These are phyloP conservation scores for Flagelloscypha sp. DNA, from an alignment of 768 basidiomycete genomes.

Conservation along the genomic window DNA sequence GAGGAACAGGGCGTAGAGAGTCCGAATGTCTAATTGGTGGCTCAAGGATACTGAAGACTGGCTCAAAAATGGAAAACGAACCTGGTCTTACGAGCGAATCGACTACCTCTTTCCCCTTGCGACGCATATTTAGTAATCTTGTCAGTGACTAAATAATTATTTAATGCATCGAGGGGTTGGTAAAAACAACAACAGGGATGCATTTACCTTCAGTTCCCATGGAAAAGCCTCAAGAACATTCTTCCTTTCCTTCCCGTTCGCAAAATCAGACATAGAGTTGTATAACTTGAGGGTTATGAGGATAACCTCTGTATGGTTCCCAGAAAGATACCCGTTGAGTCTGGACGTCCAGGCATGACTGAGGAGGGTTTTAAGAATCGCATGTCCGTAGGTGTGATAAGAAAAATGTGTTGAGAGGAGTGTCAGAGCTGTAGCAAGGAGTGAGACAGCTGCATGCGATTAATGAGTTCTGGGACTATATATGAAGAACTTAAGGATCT, in stretches of 20 bases:
- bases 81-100: constrained; percentile 51
- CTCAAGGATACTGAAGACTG: constrained; percentile 5
- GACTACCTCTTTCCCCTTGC: constrained; percentile 32
- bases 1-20: constrained; percentile 63
- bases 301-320: constrained; percentile 56
- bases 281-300: constrained; percentile 60
- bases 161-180: constrained; percentile 5
- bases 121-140: constrained; percentile 63
- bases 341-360: constrained; percentile 45
- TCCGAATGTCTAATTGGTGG: constrained; percentile 84
- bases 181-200: not conserved
- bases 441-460: constrained; percentile 37
- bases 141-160: constrained; percentile 42
- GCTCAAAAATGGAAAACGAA: constrained; percentile 18
- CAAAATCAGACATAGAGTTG: constrained; percentile 52
- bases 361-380: constrained; percentile 55
- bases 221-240: constrained; percentile 58
- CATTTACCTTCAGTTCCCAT: constrained; percentile 68
- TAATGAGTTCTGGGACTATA: constrained; percentile 36
- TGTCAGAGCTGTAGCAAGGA: constrained; percentile 51
- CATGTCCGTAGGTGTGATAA: constrained; percentile 52
- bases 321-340: constrained; percentile 55
- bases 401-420: constrained; percentile 63
- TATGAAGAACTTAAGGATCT: constrained; percentile 2
- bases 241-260: constrained; percentile 57